A percentile compares a stretch with the other conserved stretches of the same genome.
Evolutionary conservation across 1,284 basidiomycete genomes (phyloP).

Genomic region (Pascua sp.): DNA sequence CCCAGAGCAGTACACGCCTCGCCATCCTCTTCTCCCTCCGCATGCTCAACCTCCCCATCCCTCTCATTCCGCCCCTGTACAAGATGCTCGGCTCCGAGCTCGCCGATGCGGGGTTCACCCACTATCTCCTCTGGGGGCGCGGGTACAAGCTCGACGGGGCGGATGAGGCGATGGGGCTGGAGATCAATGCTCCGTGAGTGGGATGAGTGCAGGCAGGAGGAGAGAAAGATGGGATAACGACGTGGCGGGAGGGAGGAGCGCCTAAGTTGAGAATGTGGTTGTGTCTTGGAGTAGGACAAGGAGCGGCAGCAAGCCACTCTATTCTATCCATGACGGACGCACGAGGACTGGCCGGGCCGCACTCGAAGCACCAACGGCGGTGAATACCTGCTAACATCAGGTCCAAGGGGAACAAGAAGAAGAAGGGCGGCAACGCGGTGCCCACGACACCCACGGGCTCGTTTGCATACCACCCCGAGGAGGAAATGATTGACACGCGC

Average conservation of each 20-base stretch:
- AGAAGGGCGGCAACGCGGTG: constrained; percentile 40
- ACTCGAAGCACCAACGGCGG: background rate
- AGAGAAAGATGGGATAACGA: background rate
- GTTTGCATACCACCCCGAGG: constrained; percentile 81
- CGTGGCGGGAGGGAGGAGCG: background rate
- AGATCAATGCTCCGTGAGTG: constrained; percentile 34
- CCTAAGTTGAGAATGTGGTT: too few relatives aligned
- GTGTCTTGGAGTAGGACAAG: background rate
- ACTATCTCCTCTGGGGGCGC: constrained; percentile 46
- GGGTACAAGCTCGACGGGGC: constrained; percentile 46
- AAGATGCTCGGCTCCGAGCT: constrained; percentile 77
- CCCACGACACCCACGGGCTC: constrained; percentile 37
- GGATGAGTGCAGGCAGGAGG: background rate
- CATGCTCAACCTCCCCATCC: constrained; percentile 86
- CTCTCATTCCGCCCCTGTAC: constrained; percentile 85
- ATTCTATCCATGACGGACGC: too few relatives aligned
- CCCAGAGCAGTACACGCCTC: constrained; percentile 55
- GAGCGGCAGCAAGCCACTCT: too few relatives aligned
- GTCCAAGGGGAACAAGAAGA: constrained; percentile 25
- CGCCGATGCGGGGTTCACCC: constrained; percentile 56
- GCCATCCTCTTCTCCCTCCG: constrained; percentile 81
- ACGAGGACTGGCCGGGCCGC: too few relatives aligned
- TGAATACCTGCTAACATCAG: background rate
- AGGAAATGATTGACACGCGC: constrained; percentile 68
- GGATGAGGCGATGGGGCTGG: constrained; percentile 42